Base-by-base conservation (phyloP, 768 basidiomycete genomes). In the Tylopilus rubrobrunneus region DNA sequence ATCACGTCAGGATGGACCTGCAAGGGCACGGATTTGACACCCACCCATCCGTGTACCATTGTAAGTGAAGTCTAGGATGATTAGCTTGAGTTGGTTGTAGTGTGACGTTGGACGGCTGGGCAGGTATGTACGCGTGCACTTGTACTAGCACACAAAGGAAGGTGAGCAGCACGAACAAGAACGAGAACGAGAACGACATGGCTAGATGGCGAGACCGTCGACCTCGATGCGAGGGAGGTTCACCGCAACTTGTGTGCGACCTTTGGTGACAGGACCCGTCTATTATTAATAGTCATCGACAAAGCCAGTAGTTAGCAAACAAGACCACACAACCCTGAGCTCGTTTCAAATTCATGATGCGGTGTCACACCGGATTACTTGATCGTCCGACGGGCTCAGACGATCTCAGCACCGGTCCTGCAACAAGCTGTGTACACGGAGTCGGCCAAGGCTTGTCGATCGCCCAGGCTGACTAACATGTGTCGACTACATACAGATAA, bases 31-130 rank as follows among this genome's bases (percentile, higher is more conserved):
- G 33, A 23, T 31, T 25, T 19, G 11, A 52, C 21, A 15, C 74
- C 48, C 42, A 78, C 78, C 78, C 81, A 39, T 81, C 74, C 48
- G 72, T 71, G 64, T 76, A 80, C 86, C 85, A 88, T 57, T 81
- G 76, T 52, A 88, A 62, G 59, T 76, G 69, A 47, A 93, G 74
- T 23, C 73, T 76, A 4, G 62, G 55, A 11, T 53, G n/a, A 59
- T 85, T 85, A 1, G 80, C 79, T 21, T 77, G 70, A 65, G 76
- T 64, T 12, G 74, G 75, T 17, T 74, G 73, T 19, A 68, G 57
- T 0, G 87, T 84, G 52, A 80, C 74, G 67, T 93, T 93, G 33
- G 86, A 86, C 15, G 87, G 77, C 11, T 72, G 65, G 3, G 91
- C 91, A 0, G 91, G 90, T 56, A 89, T 79, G 67, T 92, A 93